These are phyloP conservation scores for Craterostigma plantagineum DNA, from an alignment of 257 asterid species.

Conservation along the genomic window DNA sequence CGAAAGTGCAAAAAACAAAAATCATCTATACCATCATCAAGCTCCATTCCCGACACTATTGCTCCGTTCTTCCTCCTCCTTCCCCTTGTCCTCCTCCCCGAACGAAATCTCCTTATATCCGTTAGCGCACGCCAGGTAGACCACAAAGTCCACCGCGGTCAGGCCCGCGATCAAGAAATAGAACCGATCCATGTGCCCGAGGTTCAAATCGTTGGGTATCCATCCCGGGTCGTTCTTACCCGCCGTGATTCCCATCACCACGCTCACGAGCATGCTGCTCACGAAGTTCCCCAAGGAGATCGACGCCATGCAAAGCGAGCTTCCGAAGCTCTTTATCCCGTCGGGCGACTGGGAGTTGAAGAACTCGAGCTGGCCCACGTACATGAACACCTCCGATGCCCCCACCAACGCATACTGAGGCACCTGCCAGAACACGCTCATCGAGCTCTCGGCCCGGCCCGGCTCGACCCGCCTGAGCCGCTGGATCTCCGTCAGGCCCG, in stretches of 20 bases:
- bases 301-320: conserved; percentile 19
- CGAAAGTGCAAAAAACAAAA: too few relatives aligned
- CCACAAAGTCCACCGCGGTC: conserved; percentile 8
- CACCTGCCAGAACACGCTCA: conserved; percentile 18
- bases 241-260: conserved; percentile 10
- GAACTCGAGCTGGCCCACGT: conserved; percentile 18
- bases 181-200: conserved; percentile 14
- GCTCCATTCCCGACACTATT: too few relatives aligned
- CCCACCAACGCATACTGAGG: conserved; percentile 17
- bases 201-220: conserved; percentile 14
- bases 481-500: conserved; percentile 10
- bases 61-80: too few relatives aligned
- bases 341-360: conserved; percentile 19
- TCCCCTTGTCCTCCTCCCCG: too few relatives aligned
- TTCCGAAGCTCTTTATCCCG: conserved; percentile 19
- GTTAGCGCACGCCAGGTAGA: conserved; percentile 10
- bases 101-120: conserved; percentile 7
- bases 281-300: conserved; percentile 17
- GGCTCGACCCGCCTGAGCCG: conserved; percentile 9
- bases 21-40: too few relatives aligned
- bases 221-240: conserved; percentile 10
- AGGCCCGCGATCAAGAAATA: conserved; percentile 10
- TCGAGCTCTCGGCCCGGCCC: conserved; percentile 4
- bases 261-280: conserved; percentile 14
- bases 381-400: conserved; percentile 19